Conservation (phyloP, 495 filamentous ascomycete genomes). For the Symbiotaphrina buchneri region DNA sequence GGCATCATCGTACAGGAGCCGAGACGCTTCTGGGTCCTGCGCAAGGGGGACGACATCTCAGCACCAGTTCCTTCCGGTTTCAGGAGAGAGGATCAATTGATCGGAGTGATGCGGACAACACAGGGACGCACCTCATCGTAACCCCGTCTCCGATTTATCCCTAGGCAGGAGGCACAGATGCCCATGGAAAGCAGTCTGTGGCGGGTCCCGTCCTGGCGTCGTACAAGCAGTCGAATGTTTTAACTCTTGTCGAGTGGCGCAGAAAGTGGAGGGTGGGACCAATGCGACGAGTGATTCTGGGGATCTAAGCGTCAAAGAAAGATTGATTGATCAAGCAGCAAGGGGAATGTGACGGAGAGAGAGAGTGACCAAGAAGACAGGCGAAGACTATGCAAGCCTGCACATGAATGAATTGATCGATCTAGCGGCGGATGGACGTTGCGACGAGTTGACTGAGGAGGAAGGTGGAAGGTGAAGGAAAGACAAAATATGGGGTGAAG, state of each 20-base stretch:
- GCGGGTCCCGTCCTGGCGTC: background rate
- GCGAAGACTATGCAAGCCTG: background rate
- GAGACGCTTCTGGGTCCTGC: conserved; percentile 2
- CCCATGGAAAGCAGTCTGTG: conserved; percentile 1
- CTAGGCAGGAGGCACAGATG: conserved; percentile 3
- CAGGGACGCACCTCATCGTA: background rate
- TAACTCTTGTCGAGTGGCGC: too few species aligned
- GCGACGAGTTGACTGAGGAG: background rate
- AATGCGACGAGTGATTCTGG: too few species aligned
- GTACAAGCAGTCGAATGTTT: too few species aligned
- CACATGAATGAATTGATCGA: too few species aligned
- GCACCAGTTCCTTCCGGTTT: background rate
- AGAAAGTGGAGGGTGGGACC: too few species aligned
- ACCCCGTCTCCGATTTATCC: background rate
- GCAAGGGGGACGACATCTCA: background rate
- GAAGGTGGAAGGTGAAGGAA: background rate
- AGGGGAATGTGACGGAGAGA: background rate
- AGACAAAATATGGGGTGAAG: too few species aligned
- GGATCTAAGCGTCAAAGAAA: too few species aligned
- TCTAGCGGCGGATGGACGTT: too few species aligned
- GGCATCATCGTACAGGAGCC: conserved; percentile 4
- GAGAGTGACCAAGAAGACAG: background rate
- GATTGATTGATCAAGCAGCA: too few species aligned
- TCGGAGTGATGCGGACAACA: background rate
- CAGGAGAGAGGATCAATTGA: background rate